These are phyloP conservation scores for Candida sonorensis DNA, from an alignment of 805 yeast species.

Conservation along the genomic window DNA sequence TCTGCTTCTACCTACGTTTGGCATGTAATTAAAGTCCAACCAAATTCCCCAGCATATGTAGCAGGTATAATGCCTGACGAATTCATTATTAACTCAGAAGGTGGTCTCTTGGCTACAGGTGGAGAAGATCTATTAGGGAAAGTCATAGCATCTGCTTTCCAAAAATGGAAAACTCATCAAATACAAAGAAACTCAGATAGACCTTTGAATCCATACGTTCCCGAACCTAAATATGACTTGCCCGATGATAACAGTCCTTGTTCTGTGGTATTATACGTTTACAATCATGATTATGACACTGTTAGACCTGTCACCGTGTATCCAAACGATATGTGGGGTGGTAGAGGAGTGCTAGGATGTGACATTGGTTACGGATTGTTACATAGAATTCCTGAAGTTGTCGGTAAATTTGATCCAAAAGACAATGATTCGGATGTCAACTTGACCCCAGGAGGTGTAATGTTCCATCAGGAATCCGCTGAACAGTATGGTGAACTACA, in stretches of 20 bases:
- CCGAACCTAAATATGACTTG: constrained; percentile 22
- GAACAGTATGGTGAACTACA: background rate
- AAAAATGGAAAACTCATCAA: constrained; percentile 18
- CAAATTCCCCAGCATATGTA: constrained; percentile 71
- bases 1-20: constrained; percentile 76
- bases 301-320: constrained; percentile 82
- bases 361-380: constrained; percentile 91
- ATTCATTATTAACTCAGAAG: constrained; percentile 81
- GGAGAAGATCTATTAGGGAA: constrained; percentile 76
- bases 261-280: constrained; percentile 58
- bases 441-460: constrained; percentile 19
- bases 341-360: constrained; percentile 81
- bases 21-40: constrained; percentile 71
- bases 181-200: constrained; percentile 1
- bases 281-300: constrained; percentile 81
- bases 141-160: constrained; percentile 51
- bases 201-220: constrained; percentile 5
- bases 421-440: constrained; percentile 12
- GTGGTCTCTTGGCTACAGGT: constrained; percentile 78
- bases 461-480: constrained; percentile 10
- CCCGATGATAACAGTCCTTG: constrained; percentile 11
- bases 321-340: constrained; percentile 73
- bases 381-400: constrained; percentile 63
- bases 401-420: constrained; percentile 32
- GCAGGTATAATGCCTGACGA: constrained; percentile 86